Percentiles rank a stretch among this genome's conserved stretches.
Conservation (phyloP, 1,284 basidiomycete species). For the Ustilago esculenta region DNA sequence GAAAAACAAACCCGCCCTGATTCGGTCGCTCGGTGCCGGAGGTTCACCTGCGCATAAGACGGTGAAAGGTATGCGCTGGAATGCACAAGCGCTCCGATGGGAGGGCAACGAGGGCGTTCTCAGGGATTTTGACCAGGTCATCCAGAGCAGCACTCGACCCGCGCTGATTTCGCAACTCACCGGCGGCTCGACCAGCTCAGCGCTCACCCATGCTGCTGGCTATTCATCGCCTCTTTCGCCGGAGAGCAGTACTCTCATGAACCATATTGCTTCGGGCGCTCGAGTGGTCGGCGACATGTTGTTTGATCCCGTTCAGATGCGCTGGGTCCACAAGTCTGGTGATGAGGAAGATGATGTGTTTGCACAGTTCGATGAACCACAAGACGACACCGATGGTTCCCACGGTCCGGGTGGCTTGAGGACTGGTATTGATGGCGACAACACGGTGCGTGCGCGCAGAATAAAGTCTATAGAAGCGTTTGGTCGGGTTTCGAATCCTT, state of each 20-base stretch:
- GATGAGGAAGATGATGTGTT: constrained; percentile 75
- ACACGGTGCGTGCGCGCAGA: constrained; percentile 39
- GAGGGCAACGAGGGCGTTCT: constrained; percentile 93
- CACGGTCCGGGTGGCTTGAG: background rate
- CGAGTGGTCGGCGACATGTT: constrained; percentile 95
- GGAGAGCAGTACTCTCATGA: constrained; percentile 34
- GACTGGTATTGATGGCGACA: constrained; percentile 17
- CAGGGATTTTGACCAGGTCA: constrained; percentile 85
- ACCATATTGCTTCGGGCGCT: constrained; percentile 67
- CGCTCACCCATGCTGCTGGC: constrained; percentile 23
- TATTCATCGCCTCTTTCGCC: constrained; percentile 29
- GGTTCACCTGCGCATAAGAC: constrained; percentile 30
- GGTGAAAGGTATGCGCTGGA: constrained; percentile 89
- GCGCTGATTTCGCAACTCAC: constrained; percentile 76
- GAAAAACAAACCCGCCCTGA: constrained; percentile 45
- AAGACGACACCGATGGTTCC: constrained; percentile 12
- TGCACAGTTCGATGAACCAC: constrained; percentile 37
- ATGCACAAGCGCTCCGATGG: constrained; percentile 86
- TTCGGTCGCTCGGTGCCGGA: constrained; percentile 48
- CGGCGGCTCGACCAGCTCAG: constrained; percentile 38
- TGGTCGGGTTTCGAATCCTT: constrained; percentile 15
- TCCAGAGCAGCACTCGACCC: constrained; percentile 85
- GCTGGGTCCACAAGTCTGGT: constrained; percentile 82
- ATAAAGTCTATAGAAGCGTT: constrained; percentile 29
- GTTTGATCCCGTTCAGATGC: constrained; percentile 91